A percentile compares a stretch with the other conserved stretches of the same genome.
These are phyloP conservation scores for Cerrena zonata DNA, from an alignment of 1,284 basidiomycete species.

Conservation along the genomic window DNA sequence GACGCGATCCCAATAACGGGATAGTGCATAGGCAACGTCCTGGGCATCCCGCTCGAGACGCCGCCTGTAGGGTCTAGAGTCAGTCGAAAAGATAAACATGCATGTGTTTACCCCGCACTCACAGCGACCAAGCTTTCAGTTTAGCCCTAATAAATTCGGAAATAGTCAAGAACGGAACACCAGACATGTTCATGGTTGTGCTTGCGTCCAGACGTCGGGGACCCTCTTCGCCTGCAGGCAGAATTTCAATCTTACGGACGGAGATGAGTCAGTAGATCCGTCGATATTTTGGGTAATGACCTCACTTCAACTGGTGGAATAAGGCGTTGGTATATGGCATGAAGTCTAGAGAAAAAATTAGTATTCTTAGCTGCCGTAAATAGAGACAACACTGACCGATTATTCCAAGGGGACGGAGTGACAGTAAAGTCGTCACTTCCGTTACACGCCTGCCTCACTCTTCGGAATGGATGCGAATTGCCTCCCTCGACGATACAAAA, in stretches of 20 bases:
- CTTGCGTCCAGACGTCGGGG: slow-evolving; percentile 63
- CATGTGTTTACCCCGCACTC: too few species aligned
- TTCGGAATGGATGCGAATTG: slow-evolving; percentile 44
- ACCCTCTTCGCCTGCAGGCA: slow-evolving; percentile 73
- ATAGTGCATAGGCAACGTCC: slow-evolving; percentile 62
- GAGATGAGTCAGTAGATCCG: neutral
- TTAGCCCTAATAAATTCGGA: slow-evolving; percentile 78
- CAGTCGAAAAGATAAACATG: slow-evolving; percentile 4
- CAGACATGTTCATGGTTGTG: slow-evolving; percentile 59
- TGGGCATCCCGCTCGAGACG: slow-evolving; percentile 62
- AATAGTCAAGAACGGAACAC: slow-evolving; percentile 67
- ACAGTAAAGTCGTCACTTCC: slow-evolving; percentile 37
- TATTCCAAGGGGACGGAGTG: slow-evolving; percentile 49
- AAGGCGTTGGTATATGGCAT: slow-evolving; percentile 32
- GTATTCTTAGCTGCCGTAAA: too few species aligned
- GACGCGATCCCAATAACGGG: slow-evolving; percentile 68
- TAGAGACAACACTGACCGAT: slow-evolving; percentile 32
- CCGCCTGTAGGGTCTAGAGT: slow-evolving; percentile 38
- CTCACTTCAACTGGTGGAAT: slow-evolving; percentile 34
- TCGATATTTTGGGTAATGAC: too few species aligned
- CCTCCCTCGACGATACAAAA: slow-evolving; percentile 54
- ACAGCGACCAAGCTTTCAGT: slow-evolving; percentile 73
- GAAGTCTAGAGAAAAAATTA: slow-evolving; percentile 26
- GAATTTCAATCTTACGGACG: slow-evolving; percentile 68
- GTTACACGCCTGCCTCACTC: slow-evolving; percentile 48